Evolutionary conservation across 2,329 filamentous ascomycete species (phyloP).

Genomic region (Ophiostoma piceae): DNA sequence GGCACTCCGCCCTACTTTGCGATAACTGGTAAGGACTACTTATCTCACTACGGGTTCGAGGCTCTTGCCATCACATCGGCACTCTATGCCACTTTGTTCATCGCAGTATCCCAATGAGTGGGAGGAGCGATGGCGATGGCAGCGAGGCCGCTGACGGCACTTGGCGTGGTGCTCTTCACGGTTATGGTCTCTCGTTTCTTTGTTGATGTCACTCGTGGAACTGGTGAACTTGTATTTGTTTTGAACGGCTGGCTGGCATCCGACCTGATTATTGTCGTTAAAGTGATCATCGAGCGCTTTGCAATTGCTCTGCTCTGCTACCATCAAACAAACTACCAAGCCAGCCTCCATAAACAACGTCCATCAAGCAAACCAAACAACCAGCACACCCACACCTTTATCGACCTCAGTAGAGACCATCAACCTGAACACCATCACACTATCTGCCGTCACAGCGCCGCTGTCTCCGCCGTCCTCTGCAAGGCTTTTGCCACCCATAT

Average conservation of each 20-base stretch:
- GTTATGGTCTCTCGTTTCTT: background rate
- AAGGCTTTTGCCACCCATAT: conserved; percentile 2
- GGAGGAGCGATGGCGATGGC: background rate
- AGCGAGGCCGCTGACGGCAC: background rate
- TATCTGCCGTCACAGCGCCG: background rate
- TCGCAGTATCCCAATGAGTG: conserved; percentile 8
- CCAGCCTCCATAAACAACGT: too few relatives aligned
- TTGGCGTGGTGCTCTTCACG: background rate
- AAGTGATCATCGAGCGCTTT: conserved; percentile 1
- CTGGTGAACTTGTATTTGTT: background rate
- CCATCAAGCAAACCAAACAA: too few relatives aligned
- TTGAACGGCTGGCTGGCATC: background rate
- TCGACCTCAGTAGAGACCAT: background rate
- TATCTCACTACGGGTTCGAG: background rate
- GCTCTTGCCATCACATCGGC: background rate
- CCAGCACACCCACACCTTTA: background rate
- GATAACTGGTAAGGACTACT: background rate
- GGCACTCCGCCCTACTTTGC: background rate
- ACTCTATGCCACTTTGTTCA: conserved; percentile 2
- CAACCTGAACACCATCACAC: background rate
- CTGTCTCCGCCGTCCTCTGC: background rate
- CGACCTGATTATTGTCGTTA: background rate
- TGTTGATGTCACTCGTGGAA: background rate
- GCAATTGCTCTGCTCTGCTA: background rate
- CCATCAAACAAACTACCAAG: too few relatives aligned